Conservation (phyloP, 2,329 filamentous ascomycete genomes). For the Seiridium cupressi region DNA sequence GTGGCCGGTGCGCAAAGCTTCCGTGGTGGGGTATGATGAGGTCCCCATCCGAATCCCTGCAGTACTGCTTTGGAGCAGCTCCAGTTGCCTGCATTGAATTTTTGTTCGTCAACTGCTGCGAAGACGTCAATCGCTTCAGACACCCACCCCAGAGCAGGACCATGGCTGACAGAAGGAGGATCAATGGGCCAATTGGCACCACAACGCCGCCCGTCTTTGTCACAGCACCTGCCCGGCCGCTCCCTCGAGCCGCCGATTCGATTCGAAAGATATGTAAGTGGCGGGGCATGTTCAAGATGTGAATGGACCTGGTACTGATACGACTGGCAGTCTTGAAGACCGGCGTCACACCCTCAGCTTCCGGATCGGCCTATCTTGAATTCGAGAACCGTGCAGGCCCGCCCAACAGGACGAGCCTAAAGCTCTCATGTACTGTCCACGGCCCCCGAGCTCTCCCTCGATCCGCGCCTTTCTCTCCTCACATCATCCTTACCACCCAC, state of each 20-base stretch:
- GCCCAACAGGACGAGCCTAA: constrained; percentile 66
- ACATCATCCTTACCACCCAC: constrained; percentile 86
- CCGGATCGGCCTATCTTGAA: constrained; percentile 86
- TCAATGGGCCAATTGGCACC: constrained; percentile 81
- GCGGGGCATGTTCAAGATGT: background rate
- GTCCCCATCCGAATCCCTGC: background rate
- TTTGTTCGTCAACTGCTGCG: background rate
- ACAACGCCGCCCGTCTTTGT: constrained; percentile 75
- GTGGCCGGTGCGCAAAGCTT: constrained; percentile 9
- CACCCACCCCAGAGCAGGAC: background rate
- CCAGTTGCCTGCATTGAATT: background rate
- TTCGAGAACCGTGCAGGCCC: constrained; percentile 47
- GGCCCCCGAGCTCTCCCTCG: constrained; percentile 87
- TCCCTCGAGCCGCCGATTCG: constrained; percentile 60
- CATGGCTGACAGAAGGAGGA: constrained; percentile 83
- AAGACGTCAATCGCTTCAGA: background rate
- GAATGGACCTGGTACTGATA: constrained; percentile 1
- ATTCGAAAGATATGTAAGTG: constrained; percentile 83
- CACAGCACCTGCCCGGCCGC: constrained; percentile 35
- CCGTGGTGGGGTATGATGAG: constrained; percentile 4
- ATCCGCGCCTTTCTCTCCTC: constrained; percentile 87
- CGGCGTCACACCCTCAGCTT: constrained; percentile 87
- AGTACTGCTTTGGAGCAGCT: no score
- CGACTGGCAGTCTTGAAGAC: constrained; percentile 75
- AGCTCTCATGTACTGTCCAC: constrained; percentile 90